Percentiles rank a stretch among this genome's conserved stretches.
These are phyloP conservation scores for Stachybotrys echinatus DNA, from an alignment of 2,329 filamentous ascomycete species.

Conservation along the genomic window DNA sequence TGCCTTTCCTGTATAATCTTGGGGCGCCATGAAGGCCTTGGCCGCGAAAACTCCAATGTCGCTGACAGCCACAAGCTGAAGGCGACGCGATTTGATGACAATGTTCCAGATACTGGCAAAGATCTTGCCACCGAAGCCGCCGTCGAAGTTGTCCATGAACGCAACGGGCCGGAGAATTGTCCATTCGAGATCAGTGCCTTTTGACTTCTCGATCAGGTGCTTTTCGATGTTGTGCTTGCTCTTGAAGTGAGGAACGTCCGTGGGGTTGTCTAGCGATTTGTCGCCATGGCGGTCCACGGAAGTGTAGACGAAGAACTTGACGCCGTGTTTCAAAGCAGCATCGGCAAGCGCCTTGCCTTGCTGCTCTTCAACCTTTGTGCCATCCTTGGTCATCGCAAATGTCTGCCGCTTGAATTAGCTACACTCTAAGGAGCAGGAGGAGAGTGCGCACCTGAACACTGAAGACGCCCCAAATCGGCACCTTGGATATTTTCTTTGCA, in stretches of 20 bases:
- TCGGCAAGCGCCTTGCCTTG: conserved; percentile 55
- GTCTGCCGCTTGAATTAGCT: conserved; percentile 9
- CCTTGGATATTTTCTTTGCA: background rate
- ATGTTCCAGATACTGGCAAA: conserved; percentile 26
- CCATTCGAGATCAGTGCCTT: conserved; percentile 16
- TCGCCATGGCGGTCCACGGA: conserved; percentile 57
- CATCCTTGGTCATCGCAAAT: conserved; percentile 2
- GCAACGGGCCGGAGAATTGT: conserved; percentile 31
- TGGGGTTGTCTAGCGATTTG: conserved; percentile 42
- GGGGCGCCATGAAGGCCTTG: conserved; percentile 25
- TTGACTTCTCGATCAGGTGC: conserved; percentile 43
- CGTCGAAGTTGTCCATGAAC: conserved; percentile 34
- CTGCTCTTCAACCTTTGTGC: conserved; percentile 8
- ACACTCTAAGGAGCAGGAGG: background rate
- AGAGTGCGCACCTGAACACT: conserved; percentile 49
- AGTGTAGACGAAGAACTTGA: conserved; percentile 55
- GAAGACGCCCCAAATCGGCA: conserved; percentile 56
- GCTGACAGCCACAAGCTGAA: conserved; percentile 15
- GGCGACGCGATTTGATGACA: conserved; percentile 18
- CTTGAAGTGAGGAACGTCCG: conserved; percentile 54
- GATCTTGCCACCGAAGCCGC: conserved; percentile 21
- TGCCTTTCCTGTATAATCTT: conserved; percentile 20
- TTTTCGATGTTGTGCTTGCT: conserved; percentile 56
- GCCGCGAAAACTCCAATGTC: conserved; percentile 36
- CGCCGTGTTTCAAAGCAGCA: conserved; percentile 45